A percentile compares a stretch with the other conserved stretches of the same genome.
These are phyloP conservation scores for Rhododendron simsii DNA, from an alignment of 148 eudicot genomes.

Conservation along the genomic window DNA sequence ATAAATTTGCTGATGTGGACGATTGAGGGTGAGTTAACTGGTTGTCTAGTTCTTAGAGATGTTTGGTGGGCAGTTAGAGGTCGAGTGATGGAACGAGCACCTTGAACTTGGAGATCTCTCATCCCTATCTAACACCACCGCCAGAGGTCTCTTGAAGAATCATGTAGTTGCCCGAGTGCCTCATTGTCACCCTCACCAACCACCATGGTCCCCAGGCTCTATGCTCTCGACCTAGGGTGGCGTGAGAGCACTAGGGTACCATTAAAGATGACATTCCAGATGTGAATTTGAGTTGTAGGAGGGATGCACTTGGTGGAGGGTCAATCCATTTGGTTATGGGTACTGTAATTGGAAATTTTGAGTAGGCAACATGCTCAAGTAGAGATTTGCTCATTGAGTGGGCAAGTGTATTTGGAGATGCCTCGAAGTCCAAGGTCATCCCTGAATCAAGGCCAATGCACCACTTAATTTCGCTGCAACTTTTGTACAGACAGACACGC, in stretches of 20 bases:
- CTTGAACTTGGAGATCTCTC: background rate
- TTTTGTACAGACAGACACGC: background rate
- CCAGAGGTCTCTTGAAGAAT: background rate
- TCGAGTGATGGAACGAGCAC: background rate
- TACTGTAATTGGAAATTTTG: background rate
- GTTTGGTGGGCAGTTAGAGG: background rate
- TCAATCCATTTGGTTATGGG: background rate
- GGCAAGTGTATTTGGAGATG: background rate
- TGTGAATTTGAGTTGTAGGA: background rate
- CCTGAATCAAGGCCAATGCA: background rate
- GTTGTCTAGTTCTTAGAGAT: background rate
- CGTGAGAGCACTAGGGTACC: background rate
- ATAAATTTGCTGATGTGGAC: background rate
- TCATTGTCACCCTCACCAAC: background rate
- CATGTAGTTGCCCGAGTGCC: background rate
- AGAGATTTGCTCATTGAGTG: background rate
- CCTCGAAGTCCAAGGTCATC: background rate
- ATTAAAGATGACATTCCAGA: background rate
- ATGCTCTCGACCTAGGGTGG: background rate
- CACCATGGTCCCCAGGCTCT: background rate
- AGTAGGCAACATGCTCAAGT: background rate
- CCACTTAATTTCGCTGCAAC: background rate
- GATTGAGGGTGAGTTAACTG: background rate
- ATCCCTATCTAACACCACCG: background rate
- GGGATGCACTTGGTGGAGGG: background rate